Evolutionary conservation across 1,284 basidiomycete species (phyloP).

Genomic region (Calocybe gambosa): DNA sequence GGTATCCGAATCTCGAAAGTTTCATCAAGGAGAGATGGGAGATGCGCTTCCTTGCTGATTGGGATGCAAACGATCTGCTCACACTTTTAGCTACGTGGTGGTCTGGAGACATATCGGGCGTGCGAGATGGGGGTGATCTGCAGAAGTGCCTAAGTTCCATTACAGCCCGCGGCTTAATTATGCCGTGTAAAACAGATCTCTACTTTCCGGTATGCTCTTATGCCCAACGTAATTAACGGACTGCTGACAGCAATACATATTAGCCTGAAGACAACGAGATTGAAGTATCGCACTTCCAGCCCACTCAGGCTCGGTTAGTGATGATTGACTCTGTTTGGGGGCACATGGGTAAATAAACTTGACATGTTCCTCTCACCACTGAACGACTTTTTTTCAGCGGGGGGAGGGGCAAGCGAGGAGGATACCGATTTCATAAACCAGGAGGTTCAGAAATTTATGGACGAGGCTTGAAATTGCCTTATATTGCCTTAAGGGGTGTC

Average conservation of each 20-base stretch:
- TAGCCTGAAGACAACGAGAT: constrained; percentile 53
- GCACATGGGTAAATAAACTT: constrained; percentile 37
- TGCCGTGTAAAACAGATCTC: constrained; percentile 55
- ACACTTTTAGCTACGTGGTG: constrained; percentile 52
- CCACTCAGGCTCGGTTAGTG: constrained; percentile 36
- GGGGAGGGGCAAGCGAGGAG: constrained; percentile 31
- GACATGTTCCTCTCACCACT: background rate
- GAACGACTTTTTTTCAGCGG: constrained; percentile 23
- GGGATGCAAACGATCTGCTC: constrained; percentile 56
- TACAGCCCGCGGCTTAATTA: constrained; percentile 47
- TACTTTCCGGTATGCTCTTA: constrained; percentile 43
- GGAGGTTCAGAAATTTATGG: constrained; percentile 33
- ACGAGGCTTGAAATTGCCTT: constrained; percentile 11
- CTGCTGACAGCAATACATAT: background rate
- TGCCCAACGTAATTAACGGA: too few species aligned
- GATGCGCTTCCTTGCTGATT: constrained; percentile 33
- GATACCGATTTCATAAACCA: constrained; percentile 33
- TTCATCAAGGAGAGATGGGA: constrained; percentile 54
- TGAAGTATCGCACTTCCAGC: constrained; percentile 40
- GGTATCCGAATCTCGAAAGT: constrained; percentile 41
- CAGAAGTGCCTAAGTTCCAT: constrained; percentile 35
- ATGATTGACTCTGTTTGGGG: constrained; percentile 55
- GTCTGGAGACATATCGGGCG: constrained; percentile 42
- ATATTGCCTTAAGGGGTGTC: background rate
- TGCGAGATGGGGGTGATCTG: constrained; percentile 39